A percentile compares a stretch with the other conserved stretches of the same genome.
These are phyloP conservation scores for Spathaspora girioi DNA, from an alignment of 805 yeast species.

Conservation along the genomic window DNA sequence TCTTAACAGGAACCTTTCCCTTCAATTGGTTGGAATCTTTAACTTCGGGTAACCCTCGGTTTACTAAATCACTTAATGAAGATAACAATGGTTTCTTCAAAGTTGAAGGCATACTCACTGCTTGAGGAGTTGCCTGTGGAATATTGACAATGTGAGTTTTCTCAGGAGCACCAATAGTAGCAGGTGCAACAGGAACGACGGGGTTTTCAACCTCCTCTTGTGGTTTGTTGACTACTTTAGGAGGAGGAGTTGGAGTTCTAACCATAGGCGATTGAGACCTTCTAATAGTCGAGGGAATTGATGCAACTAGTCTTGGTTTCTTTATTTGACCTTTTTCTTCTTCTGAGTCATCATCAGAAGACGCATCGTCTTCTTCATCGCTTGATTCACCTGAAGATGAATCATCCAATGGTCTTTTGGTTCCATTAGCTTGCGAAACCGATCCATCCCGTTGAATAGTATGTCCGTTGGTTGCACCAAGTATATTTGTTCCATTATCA, in stretches of 20 bases:
- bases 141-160: neutral
- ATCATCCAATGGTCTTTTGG: constrained; percentile 10
- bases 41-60: constrained; percentile 69
- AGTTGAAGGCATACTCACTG: neutral
- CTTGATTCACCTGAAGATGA: constrained; percentile 12
- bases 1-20: neutral
- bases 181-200: neutral
- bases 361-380: constrained; percentile 6
- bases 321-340: constrained; percentile 1
- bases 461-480: neutral
- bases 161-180: neutral
- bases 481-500: neutral
- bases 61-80: constrained; percentile 55
- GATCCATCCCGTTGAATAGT: neutral
- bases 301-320: constrained; percentile 8
- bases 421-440: neutral
- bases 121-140: neutral
- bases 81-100: constrained; percentile 38
- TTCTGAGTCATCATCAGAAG: constrained; percentile 3
- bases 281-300: constrained; percentile 6
- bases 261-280: constrained; percentile 1
- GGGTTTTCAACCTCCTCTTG: neutral
- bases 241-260: neutral
- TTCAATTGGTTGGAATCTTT: constrained; percentile 25
- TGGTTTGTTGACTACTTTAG: neutral